These are phyloP conservation scores for Elasticomyces elasticus DNA, from an alignment of 495 filamentous ascomycete species.

Conservation along the genomic window DNA sequence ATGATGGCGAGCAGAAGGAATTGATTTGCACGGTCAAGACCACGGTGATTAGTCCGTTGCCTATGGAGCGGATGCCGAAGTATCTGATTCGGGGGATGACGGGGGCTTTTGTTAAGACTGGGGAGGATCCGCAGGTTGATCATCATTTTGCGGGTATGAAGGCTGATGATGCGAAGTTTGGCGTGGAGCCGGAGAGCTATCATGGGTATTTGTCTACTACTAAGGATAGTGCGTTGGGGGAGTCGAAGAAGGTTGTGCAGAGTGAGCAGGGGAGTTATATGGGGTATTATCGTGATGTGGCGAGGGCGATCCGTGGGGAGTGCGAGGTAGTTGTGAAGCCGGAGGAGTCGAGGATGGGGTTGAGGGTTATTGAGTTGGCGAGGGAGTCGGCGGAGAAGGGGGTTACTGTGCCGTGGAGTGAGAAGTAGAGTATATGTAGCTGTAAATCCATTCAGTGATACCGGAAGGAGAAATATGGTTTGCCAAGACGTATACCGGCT, in stretches of 20 bases:
- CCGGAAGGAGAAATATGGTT: too few species aligned
- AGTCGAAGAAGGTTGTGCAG: not conserved
- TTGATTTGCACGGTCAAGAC: conserved; percentile 57
- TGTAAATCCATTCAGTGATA: too few species aligned
- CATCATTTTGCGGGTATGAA: conserved; percentile 61
- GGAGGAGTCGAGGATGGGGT: conserved; percentile 5
- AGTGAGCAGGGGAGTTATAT: conserved; percentile 5
- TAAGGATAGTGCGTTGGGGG: not conserved
- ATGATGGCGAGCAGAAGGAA: conserved; percentile 46
- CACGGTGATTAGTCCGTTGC: conserved; percentile 58
- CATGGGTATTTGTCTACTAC: conserved; percentile 1
- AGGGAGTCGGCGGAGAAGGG: conserved; percentile 5
- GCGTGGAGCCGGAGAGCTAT: conserved; percentile 48
- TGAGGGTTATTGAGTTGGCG: conserved; percentile 14
- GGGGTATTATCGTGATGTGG: conserved; percentile 13
- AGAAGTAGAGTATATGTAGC: not conserved
- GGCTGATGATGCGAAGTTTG: conserved; percentile 55
- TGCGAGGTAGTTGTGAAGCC: conserved; percentile 8
- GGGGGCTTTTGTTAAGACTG: conserved; percentile 33
- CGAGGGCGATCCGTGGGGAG: conserved; percentile 6
- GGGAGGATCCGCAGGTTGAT: conserved; percentile 68
- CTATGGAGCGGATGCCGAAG: conserved; percentile 48
- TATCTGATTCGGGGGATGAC: conserved; percentile 72
- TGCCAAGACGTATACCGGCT: too few species aligned
- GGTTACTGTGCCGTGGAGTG: conserved; percentile 9